Conservation (phyloP, 768 basidiomycete genomes). For the Rhizopogon vesiculosus region DNA sequence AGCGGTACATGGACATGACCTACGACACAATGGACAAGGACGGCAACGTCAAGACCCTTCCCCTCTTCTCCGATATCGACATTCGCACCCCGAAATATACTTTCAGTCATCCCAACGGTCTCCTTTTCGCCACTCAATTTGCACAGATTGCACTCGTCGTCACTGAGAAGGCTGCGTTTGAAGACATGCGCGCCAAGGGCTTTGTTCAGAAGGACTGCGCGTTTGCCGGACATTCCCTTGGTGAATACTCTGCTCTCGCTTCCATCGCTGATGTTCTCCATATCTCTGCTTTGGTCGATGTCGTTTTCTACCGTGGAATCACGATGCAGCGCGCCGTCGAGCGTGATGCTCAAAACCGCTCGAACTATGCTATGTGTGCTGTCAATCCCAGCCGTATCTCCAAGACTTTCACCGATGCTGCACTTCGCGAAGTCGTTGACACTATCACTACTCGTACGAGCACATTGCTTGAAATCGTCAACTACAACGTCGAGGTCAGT, state of each 20-base stretch:
- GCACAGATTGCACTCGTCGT: constrained; percentile 98
- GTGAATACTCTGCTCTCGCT: constrained; percentile 97
- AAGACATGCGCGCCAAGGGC: constrained; percentile 96
- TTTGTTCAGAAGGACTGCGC: constrained; percentile 89
- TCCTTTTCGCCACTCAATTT: constrained; percentile 97
- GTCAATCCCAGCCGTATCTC: constrained; percentile 96
- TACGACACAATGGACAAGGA: constrained; percentile 97
- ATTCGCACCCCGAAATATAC: constrained; percentile 94
- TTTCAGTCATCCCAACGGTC: constrained; percentile 94
- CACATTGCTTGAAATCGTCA: constrained; percentile 94
- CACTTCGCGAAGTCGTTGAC: constrained; percentile 96
- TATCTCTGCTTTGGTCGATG: constrained; percentile 92
- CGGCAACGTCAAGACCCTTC: constrained; percentile 92
- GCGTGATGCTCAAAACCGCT: constrained; percentile 88
- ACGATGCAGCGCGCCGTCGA: constrained; percentile 99
- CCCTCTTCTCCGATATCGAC: constrained; percentile 94
- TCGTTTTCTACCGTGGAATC: constrained; percentile 99
- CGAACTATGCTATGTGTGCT: constrained; percentile 99
- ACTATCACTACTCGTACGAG: constrained; percentile 73
- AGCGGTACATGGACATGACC: constrained; percentile 99
- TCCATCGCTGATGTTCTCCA: constrained; percentile 96
- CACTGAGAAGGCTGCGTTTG: constrained; percentile 97
- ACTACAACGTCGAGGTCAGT: constrained; percentile 86
- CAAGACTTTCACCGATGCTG: constrained; percentile 89
- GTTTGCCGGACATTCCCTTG: constrained; percentile 97